phyloP scores from a whole-genome alignment of 345 rosid genomes.

The Citrus medica region DNA sequence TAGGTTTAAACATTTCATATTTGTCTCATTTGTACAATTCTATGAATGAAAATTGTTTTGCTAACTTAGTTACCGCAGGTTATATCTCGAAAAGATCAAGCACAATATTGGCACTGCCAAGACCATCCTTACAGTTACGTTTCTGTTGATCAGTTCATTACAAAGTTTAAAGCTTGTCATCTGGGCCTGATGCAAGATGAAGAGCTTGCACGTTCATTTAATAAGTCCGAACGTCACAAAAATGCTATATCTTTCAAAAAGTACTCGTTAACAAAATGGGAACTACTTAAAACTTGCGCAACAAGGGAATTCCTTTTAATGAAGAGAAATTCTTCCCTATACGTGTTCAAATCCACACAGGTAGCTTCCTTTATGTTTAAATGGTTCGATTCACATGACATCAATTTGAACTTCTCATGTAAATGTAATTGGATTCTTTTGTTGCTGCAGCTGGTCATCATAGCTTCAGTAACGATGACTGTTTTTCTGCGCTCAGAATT shows the following conservation, averaged over 20 bases:
- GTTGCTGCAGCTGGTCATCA: slow-evolving; percentile 37
- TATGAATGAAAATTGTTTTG: not conserved
- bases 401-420: not conserved
- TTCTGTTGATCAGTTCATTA: slow-evolving; percentile 25
- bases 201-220: slow-evolving; percentile 30
- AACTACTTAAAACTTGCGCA: slow-evolving; percentile 37
- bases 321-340: slow-evolving; percentile 33
- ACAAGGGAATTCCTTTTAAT: slow-evolving; percentile 24
- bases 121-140: slow-evolving; percentile 27
- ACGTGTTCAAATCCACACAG: slow-evolving; percentile 35
- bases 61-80: slow-evolving; percentile 26
- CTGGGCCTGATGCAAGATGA: slow-evolving; percentile 21
- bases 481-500: slow-evolving; percentile 50
- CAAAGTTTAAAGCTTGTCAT: slow-evolving; percentile 29
- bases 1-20: not conserved
- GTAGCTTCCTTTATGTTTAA: slow-evolving; percentile 11
- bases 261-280: slow-evolving; percentile 27
- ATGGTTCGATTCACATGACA: not conserved
- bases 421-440: not conserved
- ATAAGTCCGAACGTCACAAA: slow-evolving; percentile 23
- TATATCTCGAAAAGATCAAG: slow-evolving; percentile 46
- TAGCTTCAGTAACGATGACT: slow-evolving; percentile 47
- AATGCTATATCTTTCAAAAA: slow-evolving; percentile 31
- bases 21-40: not conserved
- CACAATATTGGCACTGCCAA: slow-evolving; percentile 35